Conservation (phyloP, 441 rosid genomes). For the Erodium texanum region DNA sequence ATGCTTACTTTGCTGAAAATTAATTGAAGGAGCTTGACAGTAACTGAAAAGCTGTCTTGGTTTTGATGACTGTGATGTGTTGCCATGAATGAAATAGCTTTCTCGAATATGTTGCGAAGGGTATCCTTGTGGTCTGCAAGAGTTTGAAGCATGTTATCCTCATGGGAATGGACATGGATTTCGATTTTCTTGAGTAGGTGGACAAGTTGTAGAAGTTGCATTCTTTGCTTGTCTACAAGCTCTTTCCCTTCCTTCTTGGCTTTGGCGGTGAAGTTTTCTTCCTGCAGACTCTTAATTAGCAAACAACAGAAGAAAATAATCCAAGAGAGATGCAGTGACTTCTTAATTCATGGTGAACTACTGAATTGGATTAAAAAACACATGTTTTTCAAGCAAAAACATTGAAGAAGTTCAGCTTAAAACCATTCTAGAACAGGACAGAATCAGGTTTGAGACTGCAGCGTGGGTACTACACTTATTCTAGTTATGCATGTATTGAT, state of each 20-base stretch:
- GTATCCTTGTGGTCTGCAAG: conserved; percentile 29
- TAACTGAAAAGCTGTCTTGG: conserved; percentile 24
- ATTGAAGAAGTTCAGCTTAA: neutral
- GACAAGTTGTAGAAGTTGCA: conserved; percentile 35
- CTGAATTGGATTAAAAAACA: neutral
- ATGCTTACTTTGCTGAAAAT: conserved; percentile 32
- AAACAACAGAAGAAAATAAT: neutral
- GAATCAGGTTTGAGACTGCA: neutral
- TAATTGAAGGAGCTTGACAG: conserved; percentile 34
- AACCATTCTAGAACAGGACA: neutral
- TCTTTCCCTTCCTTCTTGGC: conserved; percentile 34
- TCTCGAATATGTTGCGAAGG: conserved; percentile 35
- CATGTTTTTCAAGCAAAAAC: neutral
- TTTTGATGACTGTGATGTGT: conserved; percentile 27
- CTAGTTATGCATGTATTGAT: neutral
- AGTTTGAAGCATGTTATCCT: conserved; percentile 30
- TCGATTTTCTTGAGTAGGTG: conserved; percentile 42
- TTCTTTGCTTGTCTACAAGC: conserved; percentile 36
- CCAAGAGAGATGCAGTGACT: neutral
- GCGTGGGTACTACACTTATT: neutral
- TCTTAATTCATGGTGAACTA: neutral
- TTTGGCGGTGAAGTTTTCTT: conserved; percentile 30
- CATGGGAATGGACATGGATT: conserved; percentile 35
- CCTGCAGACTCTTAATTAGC: conserved; percentile 27
- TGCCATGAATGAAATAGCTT: conserved; percentile 24